Base-by-base conservation (phyloP, 2,329 filamentous ascomycete genomes). In the Madurella mycetomatis region DNA sequence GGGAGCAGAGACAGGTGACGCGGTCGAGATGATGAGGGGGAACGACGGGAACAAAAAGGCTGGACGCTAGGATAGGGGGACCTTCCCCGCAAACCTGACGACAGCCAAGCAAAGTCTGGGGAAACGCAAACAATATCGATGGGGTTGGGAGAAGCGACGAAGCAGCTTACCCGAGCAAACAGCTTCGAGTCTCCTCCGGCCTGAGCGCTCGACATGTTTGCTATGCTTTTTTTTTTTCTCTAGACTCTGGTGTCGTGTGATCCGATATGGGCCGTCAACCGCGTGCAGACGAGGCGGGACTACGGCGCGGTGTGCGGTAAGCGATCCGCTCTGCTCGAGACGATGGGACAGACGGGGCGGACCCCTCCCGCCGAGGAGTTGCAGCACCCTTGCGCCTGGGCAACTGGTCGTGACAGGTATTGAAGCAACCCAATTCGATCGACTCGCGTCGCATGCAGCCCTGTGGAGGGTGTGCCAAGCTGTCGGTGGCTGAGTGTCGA, bases 101-200 rank as follows among this genome's bases (percentile, higher is more conserved):
- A 40, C 47, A 30, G 18, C 8, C 16, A 25, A 39, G 30, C 17
- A 34, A 44, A 51, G 12, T 19, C 46, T 34, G 16, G 17, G 16
- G n/a, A n/a, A n/a, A 44, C 37, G 19, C 17, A 15, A 34, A 34
- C 11, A 50, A 47, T 49, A 46, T 19, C 15, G 15, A 42, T 41
- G 16, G 17, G 30, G 34, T 41, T 37, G 4, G 34, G 16, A 18
- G 31, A 46, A 34, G 13, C 25, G 11, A 15, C 11, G n/a, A 37
- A 37, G 13, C 2, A 41, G 73, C 80, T 79, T 83, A 99, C 94
- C 79, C 94, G 86, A 73, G 94, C 92, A 79, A 99, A 99, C 77
- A 99, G 86, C 84, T 96, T 97, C 77, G 94, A 95, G 84, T 97
- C 94, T 75, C 94, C 91, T 76, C 89, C 90, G 73, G 84, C 75